Base-by-base conservation (phyloP, 2,329 filamentous ascomycete genomes). In the Aspergillus udagawae region DNA sequence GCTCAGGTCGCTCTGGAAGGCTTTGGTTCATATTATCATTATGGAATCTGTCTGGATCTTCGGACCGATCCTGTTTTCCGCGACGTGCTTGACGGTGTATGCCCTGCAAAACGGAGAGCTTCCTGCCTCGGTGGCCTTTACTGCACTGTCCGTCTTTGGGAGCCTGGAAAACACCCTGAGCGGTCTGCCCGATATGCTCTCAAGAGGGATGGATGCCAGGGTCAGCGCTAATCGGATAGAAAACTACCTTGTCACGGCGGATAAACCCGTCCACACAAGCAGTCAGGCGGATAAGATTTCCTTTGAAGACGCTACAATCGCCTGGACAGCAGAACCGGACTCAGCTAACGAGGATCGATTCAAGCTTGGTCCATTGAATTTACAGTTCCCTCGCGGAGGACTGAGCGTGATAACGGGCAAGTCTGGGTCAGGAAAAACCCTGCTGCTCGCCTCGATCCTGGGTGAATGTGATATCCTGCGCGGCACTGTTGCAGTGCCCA, bases 11-110 rank as follows among this genome's bases (percentile, higher is more conserved):
- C 81, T 89, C 38, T 89, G 88, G 84, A 79, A 76, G 42, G 82
- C 85, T 8, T 91, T 89, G 65, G 68, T 81, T 51, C 82, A 80
- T 38, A 87, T 91, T 64, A 81, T 82, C 2, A 77, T 80, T 21
- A 75, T 89, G 27, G 80, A 87, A 49, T 81, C 78, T 50, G 88
- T 86, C 67, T 90, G 86, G 87, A 83, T 91, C 42, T 79, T 85
- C n/a, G 88, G 86, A 51, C 89, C 89, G 0, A 84, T 91, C 28
- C 76, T 89, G 60, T 80, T 92, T 4, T 84, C 89, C n/a, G 87
- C 86, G 9, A 82, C 86, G 14, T 86, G 87, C 0, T 77, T 92
- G 1, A 80, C 85, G 7, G 80, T 84, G 0, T 91, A 91, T 66
- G 84, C 87, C 4, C 63, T 81, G 5, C 59, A 88, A 0, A 72